These are phyloP conservation scores for Fusarium sp. DNA, from an alignment of 2,329 filamentous ascomycete species.

Conservation along the genomic window DNA sequence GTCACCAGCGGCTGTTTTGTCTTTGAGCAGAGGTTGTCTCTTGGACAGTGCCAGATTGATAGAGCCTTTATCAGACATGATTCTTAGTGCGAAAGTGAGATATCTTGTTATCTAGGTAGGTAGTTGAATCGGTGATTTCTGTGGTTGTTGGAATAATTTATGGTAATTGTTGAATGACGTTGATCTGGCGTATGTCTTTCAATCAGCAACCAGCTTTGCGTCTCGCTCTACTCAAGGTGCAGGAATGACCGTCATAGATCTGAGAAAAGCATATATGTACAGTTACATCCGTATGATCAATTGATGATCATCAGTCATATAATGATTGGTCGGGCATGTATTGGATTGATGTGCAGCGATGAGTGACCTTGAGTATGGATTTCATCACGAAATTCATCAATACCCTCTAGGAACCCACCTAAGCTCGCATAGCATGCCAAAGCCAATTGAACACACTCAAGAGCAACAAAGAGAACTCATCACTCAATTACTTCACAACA, in stretches of 20 bases:
- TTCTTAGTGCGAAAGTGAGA: background rate
- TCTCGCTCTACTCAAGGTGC: background rate
- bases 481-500: background rate
- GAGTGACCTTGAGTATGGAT: background rate
- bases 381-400: background rate
- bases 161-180: background rate
- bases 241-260: background rate
- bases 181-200: conserved; percentile 11
- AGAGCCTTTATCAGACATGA: conserved; percentile 24
- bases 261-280: background rate
- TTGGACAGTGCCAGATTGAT: conserved; percentile 15
- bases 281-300: background rate
- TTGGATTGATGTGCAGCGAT: background rate
- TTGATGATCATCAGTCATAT: background rate
- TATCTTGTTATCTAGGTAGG: background rate
- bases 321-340: background rate
- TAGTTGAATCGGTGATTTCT: background rate
- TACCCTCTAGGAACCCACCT: background rate
- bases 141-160: background rate
- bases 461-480: background rate
- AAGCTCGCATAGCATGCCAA: background rate
- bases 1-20: conserved; percentile 6
- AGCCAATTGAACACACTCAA: background rate
- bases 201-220: background rate
- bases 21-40: conserved; percentile 26